Percentiles rank a stretch among this genome's conserved stretches.
phyloP scores from a whole-genome alignment of 192 early-diverging fungal species.

The Backusella liffmaniae region DNA sequence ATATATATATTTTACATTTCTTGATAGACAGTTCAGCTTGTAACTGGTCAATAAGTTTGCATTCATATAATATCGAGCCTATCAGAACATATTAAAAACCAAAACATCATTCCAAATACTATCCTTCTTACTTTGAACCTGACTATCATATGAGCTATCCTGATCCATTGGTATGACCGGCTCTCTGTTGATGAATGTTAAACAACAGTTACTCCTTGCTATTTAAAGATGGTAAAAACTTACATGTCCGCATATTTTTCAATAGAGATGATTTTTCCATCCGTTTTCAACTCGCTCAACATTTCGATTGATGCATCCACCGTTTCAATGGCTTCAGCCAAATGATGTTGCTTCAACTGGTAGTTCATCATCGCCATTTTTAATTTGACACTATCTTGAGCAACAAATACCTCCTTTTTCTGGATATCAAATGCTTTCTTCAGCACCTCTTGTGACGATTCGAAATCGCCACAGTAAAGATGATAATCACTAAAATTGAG shows the following conservation, averaged over 20 bases:
- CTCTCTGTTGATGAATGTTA: background rate
- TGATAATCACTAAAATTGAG: slow-evolving; percentile 58
- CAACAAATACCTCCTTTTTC: background rate
- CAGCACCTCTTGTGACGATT: slow-evolving; percentile 27
- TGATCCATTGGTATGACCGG: background rate
- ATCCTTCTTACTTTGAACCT: background rate
- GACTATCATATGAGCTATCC: background rate
- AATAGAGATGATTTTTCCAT: slow-evolving; percentile 47
- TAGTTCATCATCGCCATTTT: slow-evolving; percentile 54
- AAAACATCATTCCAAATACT: background rate
- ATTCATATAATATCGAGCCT: background rate
- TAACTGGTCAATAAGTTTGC: background rate
- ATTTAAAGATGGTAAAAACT: background rate
- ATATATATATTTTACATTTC: slow-evolving; percentile 32
- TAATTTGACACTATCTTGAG: slow-evolving; percentile 19
- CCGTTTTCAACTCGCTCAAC: slow-evolving; percentile 52
- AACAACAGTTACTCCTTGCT: background rate
- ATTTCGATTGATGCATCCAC: slow-evolving; percentile 48
- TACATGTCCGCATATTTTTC: slow-evolving; percentile 44
- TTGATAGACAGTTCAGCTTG: background rate
- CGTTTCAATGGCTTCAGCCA: slow-evolving; percentile 47
- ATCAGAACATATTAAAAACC: background rate
- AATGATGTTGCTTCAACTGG: slow-evolving; percentile 33
- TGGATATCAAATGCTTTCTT: slow-evolving; percentile 33
- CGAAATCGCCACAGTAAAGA: slow-evolving; percentile 43